Base-by-base conservation (phyloP, 2,329 filamentous ascomycete genomes). In the Teratosphaeria gauchensis region DNA sequence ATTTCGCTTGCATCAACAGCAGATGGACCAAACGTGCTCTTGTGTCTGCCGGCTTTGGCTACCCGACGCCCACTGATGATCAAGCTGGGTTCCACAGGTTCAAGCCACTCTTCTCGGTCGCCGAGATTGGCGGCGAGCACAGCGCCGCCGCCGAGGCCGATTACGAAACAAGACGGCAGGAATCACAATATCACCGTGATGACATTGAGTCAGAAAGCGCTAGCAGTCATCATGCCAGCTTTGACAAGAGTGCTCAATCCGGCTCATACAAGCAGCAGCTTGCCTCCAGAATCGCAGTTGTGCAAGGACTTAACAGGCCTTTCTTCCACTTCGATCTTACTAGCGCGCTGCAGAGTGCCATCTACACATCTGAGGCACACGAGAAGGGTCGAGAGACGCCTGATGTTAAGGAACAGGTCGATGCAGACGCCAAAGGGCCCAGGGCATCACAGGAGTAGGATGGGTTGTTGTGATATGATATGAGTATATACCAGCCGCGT, bases 81-180 rank as follows among this genome's bases (percentile, higher is more conserved):
- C 72, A 69, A 14, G 33, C 21, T 19, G 58, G 51, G 6, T 82
- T 83, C 65, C 80, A 83, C 62, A 83, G 89, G 60, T 97, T 92
- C 92, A 92, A 90, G 72, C 89, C 91, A n/a, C 91, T 97, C 64
- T 97, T 96, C 79, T 91, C 85, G 69, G 90, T 97, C 24, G 90
- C 92, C 1, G 90, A 96, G 69, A 85, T 95, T 63, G 85, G 90
- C 62, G 87, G 90, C 21, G 77, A 78, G 4, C 76, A 84, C 56
- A 89, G 86, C 4, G 88, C 88, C 0, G 87, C 87, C 1, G 84
- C 84, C 0, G 78, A 78, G 7, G 89, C 88, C 0, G 87, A 92
- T 66, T 76, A 80, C 30, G 76, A 80, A 30, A 80, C 82, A 56
- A 87, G 87, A 69, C 80, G 84, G 68, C 55, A 59, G n/a, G 80